Conservation (phyloP, 2,329 filamentous ascomycete genomes). For the Claviceps purpurea region DNA sequence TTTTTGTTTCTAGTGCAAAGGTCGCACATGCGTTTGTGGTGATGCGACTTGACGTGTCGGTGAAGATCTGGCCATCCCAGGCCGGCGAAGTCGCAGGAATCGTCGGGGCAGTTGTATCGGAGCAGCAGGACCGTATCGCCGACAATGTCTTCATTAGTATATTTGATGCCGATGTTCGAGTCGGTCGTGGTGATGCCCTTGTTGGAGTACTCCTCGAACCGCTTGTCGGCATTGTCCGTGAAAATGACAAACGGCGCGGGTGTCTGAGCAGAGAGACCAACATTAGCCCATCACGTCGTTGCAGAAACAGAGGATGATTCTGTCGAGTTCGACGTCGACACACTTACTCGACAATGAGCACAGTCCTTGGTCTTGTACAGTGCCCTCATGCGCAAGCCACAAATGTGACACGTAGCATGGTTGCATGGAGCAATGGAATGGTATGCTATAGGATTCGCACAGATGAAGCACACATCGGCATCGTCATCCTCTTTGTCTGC, state of each 20-base stretch:
- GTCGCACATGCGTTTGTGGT: constrained; percentile 84
- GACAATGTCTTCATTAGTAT: constrained; percentile 77
- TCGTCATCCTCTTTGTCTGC: constrained; percentile 30
- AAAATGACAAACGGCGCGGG: constrained; percentile 77
- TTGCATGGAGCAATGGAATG: constrained; percentile 87
- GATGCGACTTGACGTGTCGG: constrained; percentile 67
- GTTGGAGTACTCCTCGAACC: constrained; percentile 69
- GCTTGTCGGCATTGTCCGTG: constrained; percentile 70
- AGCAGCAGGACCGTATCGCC: constrained; percentile 81
- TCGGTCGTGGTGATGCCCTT: constrained; percentile 66
- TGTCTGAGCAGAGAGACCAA: constrained; percentile 28
- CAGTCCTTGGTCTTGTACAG: constrained; percentile 95
- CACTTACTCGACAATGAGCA: constrained; percentile 77
- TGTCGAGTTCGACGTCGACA: background rate
- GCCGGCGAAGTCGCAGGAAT: constrained; percentile 67
- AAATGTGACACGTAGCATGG: constrained; percentile 94
- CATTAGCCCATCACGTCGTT: background rate
- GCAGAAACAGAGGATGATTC: background rate
- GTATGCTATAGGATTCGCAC: constrained; percentile 79
- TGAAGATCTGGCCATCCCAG: constrained; percentile 45
- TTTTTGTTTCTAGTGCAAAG: constrained; percentile 89
- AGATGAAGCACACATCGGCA: constrained; percentile 91
- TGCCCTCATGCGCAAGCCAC: constrained; percentile 76
- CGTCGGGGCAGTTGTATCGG: constrained; percentile 88
- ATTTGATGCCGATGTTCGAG: constrained; percentile 80